Conservation (phyloP, 441 rosid species). For the Rhodomyrtus psidioides region DNA sequence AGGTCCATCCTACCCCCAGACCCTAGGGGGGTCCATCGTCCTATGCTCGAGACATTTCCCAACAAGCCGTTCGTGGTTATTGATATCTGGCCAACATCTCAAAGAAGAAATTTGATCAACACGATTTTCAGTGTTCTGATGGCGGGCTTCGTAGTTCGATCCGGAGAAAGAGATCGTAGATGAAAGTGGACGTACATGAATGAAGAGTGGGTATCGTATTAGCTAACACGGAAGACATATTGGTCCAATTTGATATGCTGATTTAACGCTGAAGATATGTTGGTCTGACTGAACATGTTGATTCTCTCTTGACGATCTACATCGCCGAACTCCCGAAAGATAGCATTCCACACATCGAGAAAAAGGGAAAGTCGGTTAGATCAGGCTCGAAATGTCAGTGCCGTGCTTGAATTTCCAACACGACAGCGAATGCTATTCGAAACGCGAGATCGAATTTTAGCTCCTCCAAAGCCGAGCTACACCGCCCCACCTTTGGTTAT, state of each 20-base stretch:
- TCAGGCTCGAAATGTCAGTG: neutral
- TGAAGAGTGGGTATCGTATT: neutral
- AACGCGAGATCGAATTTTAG: neutral
- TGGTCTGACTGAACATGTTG: neutral
- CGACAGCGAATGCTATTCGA: neutral
- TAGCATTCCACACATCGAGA: neutral
- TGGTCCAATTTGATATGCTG: neutral
- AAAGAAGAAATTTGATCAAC: neutral
- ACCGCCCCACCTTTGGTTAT: neutral
- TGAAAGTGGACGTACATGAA: neutral
- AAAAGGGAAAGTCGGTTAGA: neutral
- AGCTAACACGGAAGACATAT: neutral
- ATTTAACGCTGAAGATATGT: neutral
- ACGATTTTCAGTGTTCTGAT: rapidly evolving
- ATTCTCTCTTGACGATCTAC: neutral
- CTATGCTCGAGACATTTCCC: neutral
- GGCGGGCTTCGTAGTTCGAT: rapidly evolving
- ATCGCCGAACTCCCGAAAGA: neutral
- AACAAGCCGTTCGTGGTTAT: neutral
- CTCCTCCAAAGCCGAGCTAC: neutral
- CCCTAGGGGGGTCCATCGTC: neutral
- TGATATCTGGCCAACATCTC: neutral
- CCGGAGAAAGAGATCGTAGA: neutral
- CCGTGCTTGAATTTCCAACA: neutral
- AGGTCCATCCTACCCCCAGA: neutral